Conservation (phyloP, 768 basidiomycete genomes). For the Tricholoma saponaceum region DNA sequence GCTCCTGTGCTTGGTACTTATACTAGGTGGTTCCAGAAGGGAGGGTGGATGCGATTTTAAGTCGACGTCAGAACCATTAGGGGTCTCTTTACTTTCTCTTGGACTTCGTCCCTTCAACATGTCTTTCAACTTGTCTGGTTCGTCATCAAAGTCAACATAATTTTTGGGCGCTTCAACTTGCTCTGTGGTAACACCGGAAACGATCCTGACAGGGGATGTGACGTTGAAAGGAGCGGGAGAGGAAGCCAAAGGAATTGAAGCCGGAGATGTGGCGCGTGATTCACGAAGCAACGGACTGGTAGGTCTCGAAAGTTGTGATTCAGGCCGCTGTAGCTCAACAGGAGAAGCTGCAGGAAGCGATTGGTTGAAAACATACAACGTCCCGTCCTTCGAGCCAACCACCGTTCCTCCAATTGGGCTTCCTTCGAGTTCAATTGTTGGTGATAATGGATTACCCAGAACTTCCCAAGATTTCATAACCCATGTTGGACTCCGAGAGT, state of each 20-base stretch:
- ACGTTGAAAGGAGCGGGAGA: slow-evolving; percentile 49
- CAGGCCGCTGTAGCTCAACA: slow-evolving; percentile 3
- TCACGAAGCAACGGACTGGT: slow-evolving; percentile 14
- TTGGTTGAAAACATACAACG: slow-evolving; percentile 37
- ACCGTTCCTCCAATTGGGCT: slow-evolving; percentile 22
- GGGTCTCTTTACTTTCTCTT: slow-evolving; percentile 29
- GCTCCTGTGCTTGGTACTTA: slow-evolving; percentile 25
- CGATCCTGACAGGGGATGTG: slow-evolving; percentile 55
- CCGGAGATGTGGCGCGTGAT: slow-evolving; percentile 25
- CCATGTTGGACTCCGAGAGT: slow-evolving; percentile 26
- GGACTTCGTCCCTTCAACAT: slow-evolving; percentile 55
- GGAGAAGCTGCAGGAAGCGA: slow-evolving; percentile 9
- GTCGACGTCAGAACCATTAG: neutral
- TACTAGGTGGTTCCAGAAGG: slow-evolving; percentile 14
- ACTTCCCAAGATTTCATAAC: slow-evolving; percentile 27
- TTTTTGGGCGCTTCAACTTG: slow-evolving; percentile 75
- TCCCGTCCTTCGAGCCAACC: slow-evolving; percentile 41
- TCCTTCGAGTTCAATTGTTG: slow-evolving; percentile 6
- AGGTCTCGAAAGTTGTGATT: slow-evolving; percentile 15
- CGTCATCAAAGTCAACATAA: slow-evolving; percentile 79
- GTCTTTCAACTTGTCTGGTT: slow-evolving; percentile 70
- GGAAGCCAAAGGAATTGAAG: slow-evolving; percentile 36
- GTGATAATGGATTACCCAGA: neutral
- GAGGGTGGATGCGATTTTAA: slow-evolving; percentile 22
- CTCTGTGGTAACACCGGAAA: slow-evolving; percentile 69